A percentile compares a stretch with the other conserved stretches of the same genome.
Evolutionary conservation across 2,329 filamentous ascomycete genomes (phyloP).

Genomic region (Calonectria honghensis): DNA sequence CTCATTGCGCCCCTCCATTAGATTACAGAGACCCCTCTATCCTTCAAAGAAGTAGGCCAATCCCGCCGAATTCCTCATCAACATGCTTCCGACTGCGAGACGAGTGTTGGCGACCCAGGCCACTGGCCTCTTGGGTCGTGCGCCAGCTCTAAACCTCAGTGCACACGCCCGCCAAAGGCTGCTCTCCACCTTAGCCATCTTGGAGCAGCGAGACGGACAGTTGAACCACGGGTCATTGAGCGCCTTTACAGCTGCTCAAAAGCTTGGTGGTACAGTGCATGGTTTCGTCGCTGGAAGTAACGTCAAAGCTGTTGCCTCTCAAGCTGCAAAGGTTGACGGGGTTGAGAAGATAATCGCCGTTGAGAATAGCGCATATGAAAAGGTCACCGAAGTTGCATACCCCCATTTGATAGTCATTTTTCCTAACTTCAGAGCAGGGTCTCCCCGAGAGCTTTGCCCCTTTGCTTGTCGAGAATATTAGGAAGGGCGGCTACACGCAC

Average conservation of each 20-base stretch:
- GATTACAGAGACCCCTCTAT: constrained; percentile 36
- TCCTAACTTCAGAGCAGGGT: constrained; percentile 71
- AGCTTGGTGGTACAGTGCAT: constrained; percentile 89
- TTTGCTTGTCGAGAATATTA: constrained; percentile 95
- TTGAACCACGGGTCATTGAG: constrained; percentile 88
- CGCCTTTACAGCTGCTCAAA: constrained; percentile 89
- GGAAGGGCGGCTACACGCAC: constrained; percentile 95
- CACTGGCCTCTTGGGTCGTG: constrained; percentile 54
- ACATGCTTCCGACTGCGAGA: constrained; percentile 59
- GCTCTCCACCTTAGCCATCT: constrained; percentile 90
- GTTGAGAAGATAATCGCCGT: constrained; percentile 94
- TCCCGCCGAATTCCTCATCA: constrained; percentile 41
- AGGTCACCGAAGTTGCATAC: constrained; percentile 71
- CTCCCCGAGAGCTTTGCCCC: constrained; percentile 97
- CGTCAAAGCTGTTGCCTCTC: constrained; percentile 84
- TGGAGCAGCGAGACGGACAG: constrained; percentile 94
- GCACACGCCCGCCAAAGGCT: constrained; percentile 68
- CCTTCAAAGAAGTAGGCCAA: constrained; percentile 43
- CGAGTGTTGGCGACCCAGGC: constrained; percentile 54
- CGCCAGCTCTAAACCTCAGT: constrained; percentile 52
- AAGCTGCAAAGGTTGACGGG: constrained; percentile 92
- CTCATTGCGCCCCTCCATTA: constrained; percentile 30
- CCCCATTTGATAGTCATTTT: not conserved
- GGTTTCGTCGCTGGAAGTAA: constrained; percentile 90
- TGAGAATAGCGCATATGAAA: constrained; percentile 93